phyloP scores from a whole-genome alignment of 192 early-diverging fungal species.

The Chytriomyces sp. region DNA sequence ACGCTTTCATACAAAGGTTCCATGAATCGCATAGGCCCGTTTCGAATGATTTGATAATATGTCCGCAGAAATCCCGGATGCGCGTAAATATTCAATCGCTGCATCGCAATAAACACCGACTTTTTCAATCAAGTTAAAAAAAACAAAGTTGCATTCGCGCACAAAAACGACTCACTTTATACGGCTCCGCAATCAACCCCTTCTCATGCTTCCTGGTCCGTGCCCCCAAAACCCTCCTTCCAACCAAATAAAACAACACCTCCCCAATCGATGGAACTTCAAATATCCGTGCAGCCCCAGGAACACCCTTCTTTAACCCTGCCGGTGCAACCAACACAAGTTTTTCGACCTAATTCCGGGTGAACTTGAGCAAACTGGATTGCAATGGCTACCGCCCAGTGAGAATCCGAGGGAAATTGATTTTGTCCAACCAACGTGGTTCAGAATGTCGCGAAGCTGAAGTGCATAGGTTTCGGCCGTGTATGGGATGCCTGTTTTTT shows the following conservation, averaged over 20 bases:
- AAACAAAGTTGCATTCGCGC: no score
- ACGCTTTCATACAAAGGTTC: conserved; percentile 18
- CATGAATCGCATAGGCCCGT: conserved; percentile 11
- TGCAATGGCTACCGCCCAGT: conserved; percentile 24
- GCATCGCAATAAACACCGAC: conserved; percentile 5
- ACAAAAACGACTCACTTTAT: background rate
- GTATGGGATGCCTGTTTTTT: background rate
- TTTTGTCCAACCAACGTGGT: conserved; percentile 22
- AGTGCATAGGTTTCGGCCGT: conserved; percentile 10
- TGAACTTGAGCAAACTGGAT: conserved; percentile 16
- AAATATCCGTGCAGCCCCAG: conserved; percentile 3
- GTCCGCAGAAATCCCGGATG: conserved; percentile 20
- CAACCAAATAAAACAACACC: conserved; percentile 13
- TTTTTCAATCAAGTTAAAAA: background rate
- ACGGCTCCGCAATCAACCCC: conserved; percentile 11
- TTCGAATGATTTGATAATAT: conserved; percentile 12
- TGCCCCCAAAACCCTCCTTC: conserved; percentile 3
- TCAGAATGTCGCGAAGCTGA: conserved; percentile 19
- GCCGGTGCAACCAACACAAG: conserved; percentile 25
- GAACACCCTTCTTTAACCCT: conserved; percentile 13
- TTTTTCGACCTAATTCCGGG: conserved; percentile 16
- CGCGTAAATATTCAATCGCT: conserved; percentile 11
- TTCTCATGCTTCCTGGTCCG: conserved; percentile 14
- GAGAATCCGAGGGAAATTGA: conserved; percentile 7
- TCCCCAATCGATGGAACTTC: conserved; percentile 17